A percentile compares a stretch with the other conserved stretches of the same genome.
Conservation (phyloP, 352 stramenopile species). For the Globisporangium splendens region DNA sequence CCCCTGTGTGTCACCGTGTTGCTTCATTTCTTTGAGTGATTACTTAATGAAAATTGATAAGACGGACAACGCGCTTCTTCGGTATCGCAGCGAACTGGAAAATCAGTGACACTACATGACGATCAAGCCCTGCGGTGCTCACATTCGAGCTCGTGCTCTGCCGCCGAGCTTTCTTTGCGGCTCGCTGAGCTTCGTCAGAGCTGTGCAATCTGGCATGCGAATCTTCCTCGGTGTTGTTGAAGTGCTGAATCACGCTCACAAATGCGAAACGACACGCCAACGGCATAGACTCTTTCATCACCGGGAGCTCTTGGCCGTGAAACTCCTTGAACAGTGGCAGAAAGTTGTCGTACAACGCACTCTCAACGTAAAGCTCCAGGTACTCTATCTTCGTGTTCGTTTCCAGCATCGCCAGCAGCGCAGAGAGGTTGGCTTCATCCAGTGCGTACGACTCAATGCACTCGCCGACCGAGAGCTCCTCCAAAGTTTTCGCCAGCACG, state of each 20-base stretch:
- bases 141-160: not conserved
- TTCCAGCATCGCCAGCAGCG: constrained; percentile 13
- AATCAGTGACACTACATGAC: constrained; percentile 10
- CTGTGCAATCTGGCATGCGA: not conserved
- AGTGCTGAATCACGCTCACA: constrained; percentile 5
- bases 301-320: constrained; percentile 9
- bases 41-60: too few relatives aligned
- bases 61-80: too few relatives aligned
- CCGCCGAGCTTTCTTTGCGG: not conserved
- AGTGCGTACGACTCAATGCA: constrained; percentile 16
- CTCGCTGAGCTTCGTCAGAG: constrained; percentile 2
- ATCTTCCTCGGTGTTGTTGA: not conserved
- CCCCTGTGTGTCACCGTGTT: too few relatives aligned
- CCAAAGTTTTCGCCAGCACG: not conserved
- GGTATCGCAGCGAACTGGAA: constrained; percentile 10
- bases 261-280: constrained; percentile 10
- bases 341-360: constrained; percentile 15
- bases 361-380: constrained; percentile 13
- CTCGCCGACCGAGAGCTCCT: constrained; percentile 17
- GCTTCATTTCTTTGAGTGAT: too few relatives aligned
- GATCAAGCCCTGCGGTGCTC: constrained; percentile 12
- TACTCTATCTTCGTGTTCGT: constrained; percentile 12
- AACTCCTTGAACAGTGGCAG: constrained; percentile 16
- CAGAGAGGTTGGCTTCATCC: constrained; percentile 18
- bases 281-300: constrained; percentile 10